Percentiles rank a stretch among this genome's conserved stretches.
Evolutionary conservation across 2,329 filamentous ascomycete species (phyloP).

Genomic region (Aspergillus sp.): DNA sequence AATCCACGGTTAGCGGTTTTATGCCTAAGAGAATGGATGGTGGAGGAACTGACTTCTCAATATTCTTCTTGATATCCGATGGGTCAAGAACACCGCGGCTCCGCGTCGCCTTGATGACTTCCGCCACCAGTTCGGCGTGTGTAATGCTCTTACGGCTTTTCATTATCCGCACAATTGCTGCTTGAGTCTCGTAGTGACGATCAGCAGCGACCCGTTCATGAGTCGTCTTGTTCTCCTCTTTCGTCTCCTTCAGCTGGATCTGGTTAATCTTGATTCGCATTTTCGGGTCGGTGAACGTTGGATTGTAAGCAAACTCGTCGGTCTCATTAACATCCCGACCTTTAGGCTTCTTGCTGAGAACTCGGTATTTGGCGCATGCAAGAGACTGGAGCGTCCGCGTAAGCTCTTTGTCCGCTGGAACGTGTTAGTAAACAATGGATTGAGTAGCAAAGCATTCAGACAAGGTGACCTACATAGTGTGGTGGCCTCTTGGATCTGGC

Average conservation of each 20-base stretch:
- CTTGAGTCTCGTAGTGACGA: conserved; percentile 93
- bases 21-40: not conserved
- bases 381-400: conserved; percentile 91
- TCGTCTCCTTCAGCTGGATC: conserved; percentile 94
- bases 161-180: conserved; percentile 95
- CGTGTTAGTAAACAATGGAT: not conserved
- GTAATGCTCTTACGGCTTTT: conserved; percentile 87
- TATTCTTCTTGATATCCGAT: conserved; percentile 90
- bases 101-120: conserved; percentile 89
- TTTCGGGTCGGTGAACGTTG: conserved; percentile 73
- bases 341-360: conserved; percentile 81
- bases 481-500: conserved; percentile 71
- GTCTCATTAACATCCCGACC: conserved; percentile 73
- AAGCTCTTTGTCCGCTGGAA: conserved; percentile 68
- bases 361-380: conserved; percentile 83
- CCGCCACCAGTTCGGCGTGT: conserved; percentile 82
- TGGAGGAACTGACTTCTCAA: conserved; percentile 74
- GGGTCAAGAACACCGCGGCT: conserved; percentile 82
- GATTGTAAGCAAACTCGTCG: conserved; percentile 84
- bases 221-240: conserved; percentile 90
- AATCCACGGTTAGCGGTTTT: not conserved
- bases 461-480: conserved; percentile 59
- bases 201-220: conserved; percentile 88
- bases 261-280: conserved; percentile 98
- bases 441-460: not conserved